Base-by-base conservation (phyloP, 2,329 filamentous ascomycete species). In the Tolypocladium ovalisporum region DNA sequence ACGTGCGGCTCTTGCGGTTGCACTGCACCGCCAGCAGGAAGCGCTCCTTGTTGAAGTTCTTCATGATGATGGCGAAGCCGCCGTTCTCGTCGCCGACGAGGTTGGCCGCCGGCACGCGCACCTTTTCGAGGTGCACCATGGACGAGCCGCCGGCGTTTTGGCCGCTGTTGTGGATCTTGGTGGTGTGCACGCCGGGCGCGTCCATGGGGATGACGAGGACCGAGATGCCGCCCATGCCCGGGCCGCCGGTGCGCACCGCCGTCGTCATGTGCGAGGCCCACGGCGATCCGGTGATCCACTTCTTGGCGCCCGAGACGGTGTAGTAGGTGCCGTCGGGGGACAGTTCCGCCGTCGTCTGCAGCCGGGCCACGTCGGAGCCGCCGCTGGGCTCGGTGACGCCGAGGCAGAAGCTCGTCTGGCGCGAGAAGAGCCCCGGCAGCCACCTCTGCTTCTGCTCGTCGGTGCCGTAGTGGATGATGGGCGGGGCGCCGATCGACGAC, bases 301-400 rank as follows among this genome's bases (percentile, higher is more conserved):
- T 86, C 74, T 88, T 87, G 54, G 78, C 77, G 0, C 84, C 85
- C 57, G 85, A 86, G n/a, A 87, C 82, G 39, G 85, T 64, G 62
- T 86, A 88, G 54, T 73, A 67, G 37, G 75, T 0, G 85, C 85
- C 0, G 80, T 86, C 4, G 85, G 61, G 15, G 0, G 67, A 61
- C 32, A 72, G 73, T 40, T 70, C 66, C 0, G 85, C 85, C 0
- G 80, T 86, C 3, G 85, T 86, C 55, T 76, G 75, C 51, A 88
- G 78, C 61, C 79, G 81, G 1, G 83, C 83, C 3, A 88, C 83
- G 64, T 88, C 85, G 1, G 82, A 86, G 0, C 82, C 81, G 57
- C 79, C 82, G 69, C 63, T 57, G 0, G 85, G 84, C 66, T 88
- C 85, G 2, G 85, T 87, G 58, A 87, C 82, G 2, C 82, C 84